Conservation (phyloP, 1,284 basidiomycete species). For the Peniophora sp. region DNA sequence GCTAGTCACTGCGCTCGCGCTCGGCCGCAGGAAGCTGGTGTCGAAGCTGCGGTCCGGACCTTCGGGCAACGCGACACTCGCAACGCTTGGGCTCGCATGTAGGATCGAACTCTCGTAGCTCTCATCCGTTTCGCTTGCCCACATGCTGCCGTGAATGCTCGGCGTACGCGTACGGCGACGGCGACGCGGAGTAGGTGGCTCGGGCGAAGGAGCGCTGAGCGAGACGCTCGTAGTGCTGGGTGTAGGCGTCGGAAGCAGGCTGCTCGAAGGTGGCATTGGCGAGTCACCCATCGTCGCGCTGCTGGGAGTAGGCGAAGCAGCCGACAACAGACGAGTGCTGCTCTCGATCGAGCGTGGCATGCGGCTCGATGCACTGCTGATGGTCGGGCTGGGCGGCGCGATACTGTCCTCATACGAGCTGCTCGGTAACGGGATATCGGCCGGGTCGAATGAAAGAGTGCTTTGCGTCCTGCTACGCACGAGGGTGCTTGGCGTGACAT, state of each 20-base stretch:
- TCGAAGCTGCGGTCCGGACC: constrained; percentile 57
- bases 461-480: no score
- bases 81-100: constrained; percentile 56
- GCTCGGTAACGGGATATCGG: no score
- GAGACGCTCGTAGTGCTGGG: not conserved
- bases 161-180: constrained; percentile 15
- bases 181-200: constrained; percentile 4
- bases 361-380: no score
- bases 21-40: constrained; percentile 32
- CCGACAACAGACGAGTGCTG: constrained; percentile 6
- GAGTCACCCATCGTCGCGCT: constrained; percentile 16
- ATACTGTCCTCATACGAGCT: no score
- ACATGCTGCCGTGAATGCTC: constrained; percentile 35
- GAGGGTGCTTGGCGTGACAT: no score
- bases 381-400: no score
- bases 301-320: constrained; percentile 13
- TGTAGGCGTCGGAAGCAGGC: not conserved
- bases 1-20: constrained; percentile 27
- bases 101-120: constrained; percentile 68
- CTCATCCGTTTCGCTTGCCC: constrained; percentile 51
- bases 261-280: constrained; percentile 18
- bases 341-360: no score
- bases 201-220: not conserved
- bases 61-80: constrained; percentile 49
- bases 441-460: no score